phyloP scores from a whole-genome alignment of 805 yeast genomes.

The Wickerhamomyces alni region DNA sequence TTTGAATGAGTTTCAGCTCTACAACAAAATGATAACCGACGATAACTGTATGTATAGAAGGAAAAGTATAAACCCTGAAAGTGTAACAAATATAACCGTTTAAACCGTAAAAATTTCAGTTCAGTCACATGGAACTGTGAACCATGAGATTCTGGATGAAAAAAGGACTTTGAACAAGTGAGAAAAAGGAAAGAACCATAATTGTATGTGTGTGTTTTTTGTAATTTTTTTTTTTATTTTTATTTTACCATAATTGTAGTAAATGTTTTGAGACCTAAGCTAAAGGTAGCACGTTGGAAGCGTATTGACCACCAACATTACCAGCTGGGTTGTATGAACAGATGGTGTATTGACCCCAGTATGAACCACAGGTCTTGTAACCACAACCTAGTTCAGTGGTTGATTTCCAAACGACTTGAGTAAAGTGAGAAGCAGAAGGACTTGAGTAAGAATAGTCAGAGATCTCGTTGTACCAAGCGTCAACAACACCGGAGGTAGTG shows the following conservation, averaged over 20 bases:
- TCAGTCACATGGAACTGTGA: too few species aligned
- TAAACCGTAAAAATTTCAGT: too few species aligned
- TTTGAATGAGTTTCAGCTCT: too few species aligned
- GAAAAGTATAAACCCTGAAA: too few species aligned
- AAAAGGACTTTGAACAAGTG: too few species aligned
- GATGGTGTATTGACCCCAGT: slow-evolving; percentile 56
- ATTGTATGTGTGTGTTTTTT: neutral
- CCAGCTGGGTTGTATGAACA: slow-evolving; percentile 78
- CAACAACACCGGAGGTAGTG: slow-evolving; percentile 39
- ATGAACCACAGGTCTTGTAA: slow-evolving; percentile 47
- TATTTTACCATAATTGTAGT: too few species aligned
- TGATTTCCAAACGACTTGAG: slow-evolving; percentile 68
- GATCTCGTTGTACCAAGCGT: slow-evolving; percentile 73
- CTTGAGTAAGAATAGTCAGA: slow-evolving; percentile 43
- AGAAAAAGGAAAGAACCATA: too few species aligned
- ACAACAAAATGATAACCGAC: too few species aligned
- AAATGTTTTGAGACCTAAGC: neutral
- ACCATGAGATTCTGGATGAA: too few species aligned
- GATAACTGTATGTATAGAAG: too few species aligned
- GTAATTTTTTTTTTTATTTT: neutral
- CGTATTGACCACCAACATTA: slow-evolving; percentile 53
- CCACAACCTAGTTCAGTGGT: slow-evolving; percentile 63
- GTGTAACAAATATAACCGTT: too few species aligned
- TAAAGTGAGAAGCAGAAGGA: slow-evolving; percentile 52
- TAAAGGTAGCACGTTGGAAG: slow-evolving; percentile 22